Evolutionary conservation across 2,329 filamentous ascomycete genomes (phyloP), one percentile per base, ranked within the genome.

Genomic region (Gnomoniopsis sp.): DNA sequence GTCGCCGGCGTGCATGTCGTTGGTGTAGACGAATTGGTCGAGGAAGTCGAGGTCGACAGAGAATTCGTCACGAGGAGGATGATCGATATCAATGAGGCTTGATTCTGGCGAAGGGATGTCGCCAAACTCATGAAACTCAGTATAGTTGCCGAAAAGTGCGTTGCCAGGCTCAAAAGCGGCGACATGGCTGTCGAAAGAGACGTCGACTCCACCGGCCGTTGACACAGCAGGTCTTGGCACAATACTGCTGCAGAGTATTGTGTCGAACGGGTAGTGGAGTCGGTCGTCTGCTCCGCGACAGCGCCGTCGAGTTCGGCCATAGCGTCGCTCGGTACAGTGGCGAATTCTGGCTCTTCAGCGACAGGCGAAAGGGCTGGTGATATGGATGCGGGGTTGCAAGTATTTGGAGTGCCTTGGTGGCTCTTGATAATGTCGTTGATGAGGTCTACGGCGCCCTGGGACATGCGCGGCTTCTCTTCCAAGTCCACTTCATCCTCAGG

Each of bases 231-330:
- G 95, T 96, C 95, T 58, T 61, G 62, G 75, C 89, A 98, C 95
- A 98, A 97, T 93, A 97, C 88, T 93, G 85, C 95, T 84, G 95
- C 95, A 98, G 95, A 93, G 96, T 96, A 93, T 97, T 97, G 95
- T 97, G 93, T 95, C 95, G 86, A 79, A 84, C 96, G 91, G 86
- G 90, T 83, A 78, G 88, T 84, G 79, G 75, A 69, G 66, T 69
- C 67, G 65, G 64, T 67, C 59, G 66, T 47, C 51, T 67, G 53
- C 62, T 70, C 47, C 49, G 67, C 64, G 63, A 36, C 44, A 11
- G 23, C 23, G 10, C 15, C 23, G 44, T 47, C 44, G 21, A 23
- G 44, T 19, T 68, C 61, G 55, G 69, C 51, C 54, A 66, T 51
- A 30, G 62, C 58, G 21, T 61, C 61, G 47, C 70, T 63, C 46